Evolutionary conservation across 495 filamentous ascomycete species (phyloP).

Genomic region (Annulohypoxylon nitens): DNA sequence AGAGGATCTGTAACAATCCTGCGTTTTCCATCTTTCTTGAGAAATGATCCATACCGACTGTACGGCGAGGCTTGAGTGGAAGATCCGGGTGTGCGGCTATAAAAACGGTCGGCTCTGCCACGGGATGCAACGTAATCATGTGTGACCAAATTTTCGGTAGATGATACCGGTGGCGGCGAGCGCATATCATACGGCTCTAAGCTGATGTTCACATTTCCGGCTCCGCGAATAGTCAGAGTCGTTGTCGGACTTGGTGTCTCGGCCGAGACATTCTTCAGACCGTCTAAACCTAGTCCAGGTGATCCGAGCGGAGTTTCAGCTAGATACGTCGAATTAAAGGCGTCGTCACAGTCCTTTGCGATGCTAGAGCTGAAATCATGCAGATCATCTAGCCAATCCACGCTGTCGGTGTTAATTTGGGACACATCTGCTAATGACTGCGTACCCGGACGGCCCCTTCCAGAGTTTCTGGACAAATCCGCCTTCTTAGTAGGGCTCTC

Average conservation of each 20-base stretch:
- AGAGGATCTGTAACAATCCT: conserved; percentile 69
- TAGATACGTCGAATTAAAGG: conserved; percentile 73
- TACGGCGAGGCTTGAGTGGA: conserved; percentile 13
- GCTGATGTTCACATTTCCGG: neutral
- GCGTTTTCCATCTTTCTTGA: conserved; percentile 50
- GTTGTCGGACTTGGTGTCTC: conserved; percentile 21
- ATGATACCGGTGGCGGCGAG: conserved; percentile 66
- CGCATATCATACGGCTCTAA: conserved; percentile 53
- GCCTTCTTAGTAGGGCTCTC: conserved; percentile 29
- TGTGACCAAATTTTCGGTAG: conserved; percentile 62
- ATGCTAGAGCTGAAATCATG: conserved; percentile 62
- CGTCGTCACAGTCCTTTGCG: conserved; percentile 72
- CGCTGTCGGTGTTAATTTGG: conserved; percentile 31
- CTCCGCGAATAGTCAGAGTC: conserved; percentile 36
- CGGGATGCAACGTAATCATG: conserved; percentile 39
- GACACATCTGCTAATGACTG: conserved; percentile 31
- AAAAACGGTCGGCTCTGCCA: conserved; percentile 27
- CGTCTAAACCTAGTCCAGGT: conserved; percentile 1
- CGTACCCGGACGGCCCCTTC: conserved; percentile 27
- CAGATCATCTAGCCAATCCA: conserved; percentile 63
- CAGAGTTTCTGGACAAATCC: conserved; percentile 10
- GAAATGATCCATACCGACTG: conserved; percentile 10
- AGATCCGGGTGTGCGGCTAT: neutral
- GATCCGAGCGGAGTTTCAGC: conserved; percentile 26
- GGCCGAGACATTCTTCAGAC: neutral